A percentile compares a stretch with the other conserved stretches of the same genome.
phyloP scores from a whole-genome alignment of 306 rosid species.

The Cyamopsis tetragonoloba region DNA sequence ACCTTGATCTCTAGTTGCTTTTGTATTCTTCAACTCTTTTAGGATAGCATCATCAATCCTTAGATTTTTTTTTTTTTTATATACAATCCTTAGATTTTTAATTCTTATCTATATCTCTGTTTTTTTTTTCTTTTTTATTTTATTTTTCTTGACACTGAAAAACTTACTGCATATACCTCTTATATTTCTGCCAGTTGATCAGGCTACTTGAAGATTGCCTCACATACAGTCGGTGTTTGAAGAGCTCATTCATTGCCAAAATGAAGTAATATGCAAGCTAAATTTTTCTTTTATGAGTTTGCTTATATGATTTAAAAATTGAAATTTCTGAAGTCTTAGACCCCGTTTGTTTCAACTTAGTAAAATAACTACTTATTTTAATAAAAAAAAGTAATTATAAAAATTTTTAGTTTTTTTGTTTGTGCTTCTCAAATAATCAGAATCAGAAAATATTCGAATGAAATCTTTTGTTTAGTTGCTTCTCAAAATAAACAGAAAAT shows the following conservation, averaged over 20 bases:
- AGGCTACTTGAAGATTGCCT: constrained; percentile 30
- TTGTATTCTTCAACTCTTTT: constrained; percentile 1
- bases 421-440: too few relatives aligned
- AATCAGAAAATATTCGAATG: too few relatives aligned
- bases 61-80: too few relatives aligned
- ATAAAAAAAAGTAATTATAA: too few relatives aligned
- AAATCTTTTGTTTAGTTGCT: too few relatives aligned
- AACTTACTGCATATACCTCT: not conserved
- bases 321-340: too few relatives aligned
- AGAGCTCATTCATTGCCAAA: constrained; percentile 34
- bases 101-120: not conserved
- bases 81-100: not conserved
- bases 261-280: constrained; percentile 57
- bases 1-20: constrained; percentile 15
- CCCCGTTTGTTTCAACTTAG: too few relatives aligned
- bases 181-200: constrained; percentile 39
- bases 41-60: too few relatives aligned
- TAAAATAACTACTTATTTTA: too few relatives aligned
- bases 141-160: constrained; percentile 14
- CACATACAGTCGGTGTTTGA: constrained; percentile 25
- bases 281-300: constrained; percentile 1
- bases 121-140: not conserved
- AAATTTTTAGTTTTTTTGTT: too few relatives aligned
- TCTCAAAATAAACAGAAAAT: too few relatives aligned
- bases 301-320: not conserved